These are phyloP conservation scores for Penicillium sp. DNA, from an alignment of 2,329 filamentous ascomycete genomes.

Conservation along the genomic window DNA sequence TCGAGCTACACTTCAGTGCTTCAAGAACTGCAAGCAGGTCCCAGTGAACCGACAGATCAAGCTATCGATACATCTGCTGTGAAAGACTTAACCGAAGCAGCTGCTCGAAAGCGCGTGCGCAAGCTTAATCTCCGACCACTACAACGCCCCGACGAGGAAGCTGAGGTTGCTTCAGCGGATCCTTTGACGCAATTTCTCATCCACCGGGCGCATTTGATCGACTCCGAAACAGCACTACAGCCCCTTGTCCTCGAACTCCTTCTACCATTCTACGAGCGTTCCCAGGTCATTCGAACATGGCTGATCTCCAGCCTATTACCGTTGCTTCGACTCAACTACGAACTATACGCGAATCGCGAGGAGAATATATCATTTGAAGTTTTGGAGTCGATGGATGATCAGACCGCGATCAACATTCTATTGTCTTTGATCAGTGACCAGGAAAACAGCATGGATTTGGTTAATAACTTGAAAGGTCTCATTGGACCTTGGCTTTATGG, in stretches of 20 bases:
- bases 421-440: conserved; percentile 46
- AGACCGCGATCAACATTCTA: conserved; percentile 55
- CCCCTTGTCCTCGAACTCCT: conserved; percentile 58
- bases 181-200: conserved; percentile 59
- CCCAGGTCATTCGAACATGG: conserved; percentile 58
- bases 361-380: conserved; percentile 50
- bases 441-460: conserved; percentile 42
- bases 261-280: conserved; percentile 58
- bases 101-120: conserved; percentile 55
- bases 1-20: conserved; percentile 51
- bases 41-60: conserved; percentile 28
- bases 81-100: conserved; percentile 48
- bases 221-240: conserved; percentile 59
- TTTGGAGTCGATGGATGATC: conserved; percentile 54
- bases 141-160: conserved; percentile 45
- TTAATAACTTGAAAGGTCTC: conserved; percentile 58
- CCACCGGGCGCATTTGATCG: conserved; percentile 61
- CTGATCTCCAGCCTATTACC: conserved; percentile 62
- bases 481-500: conserved; percentile 67
- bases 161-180: conserved; percentile 48
- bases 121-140: conserved; percentile 55
- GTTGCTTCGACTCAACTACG: conserved; percentile 60
- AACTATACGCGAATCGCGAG: conserved; percentile 59
- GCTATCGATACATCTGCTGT: conserved; percentile 51
- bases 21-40: conserved; percentile 47